Conservation (phyloP, 2,329 filamentous ascomycete species). For the Aurifilum marmelostoma region DNA sequence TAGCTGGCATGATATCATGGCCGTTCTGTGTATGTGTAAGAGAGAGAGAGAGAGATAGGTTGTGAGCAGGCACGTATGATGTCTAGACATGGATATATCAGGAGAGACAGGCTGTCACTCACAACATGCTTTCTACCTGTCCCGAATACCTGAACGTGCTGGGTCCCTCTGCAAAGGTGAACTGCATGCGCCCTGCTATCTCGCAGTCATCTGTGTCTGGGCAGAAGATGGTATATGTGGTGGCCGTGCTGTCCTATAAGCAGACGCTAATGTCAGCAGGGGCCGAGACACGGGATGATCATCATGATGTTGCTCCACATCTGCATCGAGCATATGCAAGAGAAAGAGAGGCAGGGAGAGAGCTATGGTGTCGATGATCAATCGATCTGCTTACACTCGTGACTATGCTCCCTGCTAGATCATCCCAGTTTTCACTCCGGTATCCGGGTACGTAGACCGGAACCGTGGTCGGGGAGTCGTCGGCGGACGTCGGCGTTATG, state of each 20-base stretch:
- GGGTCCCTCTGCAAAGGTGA: conserved; percentile 51
- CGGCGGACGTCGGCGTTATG: conserved; percentile 28
- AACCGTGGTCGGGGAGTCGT: conserved; percentile 40
- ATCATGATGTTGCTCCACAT: neutral
- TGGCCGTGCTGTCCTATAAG: conserved; percentile 43
- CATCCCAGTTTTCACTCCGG: conserved; percentile 45
- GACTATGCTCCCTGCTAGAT: conserved; percentile 50
- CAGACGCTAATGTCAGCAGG: neutral
- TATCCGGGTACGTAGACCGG: conserved; percentile 52
- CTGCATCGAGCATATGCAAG: neutral
- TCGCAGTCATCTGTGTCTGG: conserved; percentile 46
- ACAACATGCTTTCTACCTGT: conserved; percentile 19
- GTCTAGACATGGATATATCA: neutral
- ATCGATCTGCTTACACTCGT: conserved; percentile 41
- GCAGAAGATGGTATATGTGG: conserved; percentile 55
- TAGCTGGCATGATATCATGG: conserved; percentile 48
- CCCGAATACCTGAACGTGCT: conserved; percentile 40
- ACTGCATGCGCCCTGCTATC: conserved; percentile 51
- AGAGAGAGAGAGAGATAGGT: neutral
- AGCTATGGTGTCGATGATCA: conserved; percentile 31
- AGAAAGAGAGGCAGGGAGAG: neutral
- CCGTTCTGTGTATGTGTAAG: conserved; percentile 41
- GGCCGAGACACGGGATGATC: neutral
- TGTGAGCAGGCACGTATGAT: neutral
- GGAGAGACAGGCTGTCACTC: neutral